A percentile compares a stretch with the other conserved stretches of the same genome.
Conservation (phyloP, 176 grass and related monocot species). For the Raddia guianensis region DNA sequence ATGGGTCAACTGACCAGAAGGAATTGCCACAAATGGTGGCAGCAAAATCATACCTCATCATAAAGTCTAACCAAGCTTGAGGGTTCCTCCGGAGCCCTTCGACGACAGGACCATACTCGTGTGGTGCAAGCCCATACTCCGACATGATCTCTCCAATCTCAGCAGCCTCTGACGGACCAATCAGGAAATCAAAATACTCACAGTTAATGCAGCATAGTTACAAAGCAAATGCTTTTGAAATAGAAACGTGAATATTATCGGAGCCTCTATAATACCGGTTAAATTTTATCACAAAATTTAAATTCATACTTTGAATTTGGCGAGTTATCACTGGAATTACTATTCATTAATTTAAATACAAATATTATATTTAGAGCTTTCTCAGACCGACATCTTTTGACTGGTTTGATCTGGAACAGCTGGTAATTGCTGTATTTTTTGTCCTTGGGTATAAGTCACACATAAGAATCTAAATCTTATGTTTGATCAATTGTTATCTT, state of each 20-base stretch:
- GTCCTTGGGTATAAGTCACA: not conserved
- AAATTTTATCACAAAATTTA: too few species aligned
- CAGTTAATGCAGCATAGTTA: constrained; percentile 10
- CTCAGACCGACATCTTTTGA: too few species aligned
- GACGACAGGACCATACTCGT: constrained; percentile 71
- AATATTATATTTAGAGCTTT: too few species aligned
- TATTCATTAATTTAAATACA: too few species aligned
- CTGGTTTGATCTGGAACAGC: too few species aligned
- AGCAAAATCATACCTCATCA: constrained; percentile 78
- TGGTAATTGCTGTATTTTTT: too few species aligned
- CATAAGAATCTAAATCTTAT: not conserved
- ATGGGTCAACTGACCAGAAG: not conserved
- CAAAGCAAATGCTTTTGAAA: too few species aligned
- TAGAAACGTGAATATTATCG: too few species aligned
- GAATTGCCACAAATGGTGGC: not conserved
- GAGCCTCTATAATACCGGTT: too few species aligned
- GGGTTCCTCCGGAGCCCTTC: constrained; percentile 73
- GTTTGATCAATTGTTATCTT: constrained; percentile 11
- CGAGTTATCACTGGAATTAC: too few species aligned
- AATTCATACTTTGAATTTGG: too few species aligned
- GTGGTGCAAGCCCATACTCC: constrained; percentile 67
- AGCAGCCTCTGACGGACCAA: constrained; percentile 65
- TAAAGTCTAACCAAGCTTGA: constrained; percentile 90
- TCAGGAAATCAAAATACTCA: not conserved
- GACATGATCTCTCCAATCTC: constrained; percentile 86